These are phyloP conservation scores for Cylindrotheca fusiformis DNA, from an alignment of 108 stramenopile genomes.

Conservation along the genomic window DNA sequence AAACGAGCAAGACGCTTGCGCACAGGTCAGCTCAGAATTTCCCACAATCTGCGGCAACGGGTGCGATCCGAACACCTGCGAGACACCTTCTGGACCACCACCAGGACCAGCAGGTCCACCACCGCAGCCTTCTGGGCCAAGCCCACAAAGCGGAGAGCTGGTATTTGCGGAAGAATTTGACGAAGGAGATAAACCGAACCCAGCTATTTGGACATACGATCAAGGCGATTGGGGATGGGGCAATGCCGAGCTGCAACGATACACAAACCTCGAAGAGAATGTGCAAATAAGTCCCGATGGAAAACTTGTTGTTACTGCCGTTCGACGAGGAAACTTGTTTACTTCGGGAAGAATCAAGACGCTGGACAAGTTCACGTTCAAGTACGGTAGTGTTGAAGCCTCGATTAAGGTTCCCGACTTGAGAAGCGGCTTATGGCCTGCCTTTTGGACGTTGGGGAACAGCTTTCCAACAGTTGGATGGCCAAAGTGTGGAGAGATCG, in stretches of 20 bases:
- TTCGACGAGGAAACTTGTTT: background rate
- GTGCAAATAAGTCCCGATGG: slow-evolving; percentile 3
- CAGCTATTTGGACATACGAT: slow-evolving; percentile 43
- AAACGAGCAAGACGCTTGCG: background rate
- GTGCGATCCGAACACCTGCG: background rate
- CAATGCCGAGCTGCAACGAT: slow-evolving; percentile 20
- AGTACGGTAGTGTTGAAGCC: slow-evolving; percentile 23
- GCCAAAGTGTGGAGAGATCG: slow-evolving; percentile 50
- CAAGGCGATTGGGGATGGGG: slow-evolving; percentile 30
- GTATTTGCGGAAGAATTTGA: slow-evolving; percentile 53
- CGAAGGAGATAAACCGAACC: slow-evolving; percentile 16
- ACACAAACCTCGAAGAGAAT: slow-evolving; percentile 13
- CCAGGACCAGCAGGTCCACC: background rate
- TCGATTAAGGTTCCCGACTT: slow-evolving; percentile 15
- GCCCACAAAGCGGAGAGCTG: slow-evolving; percentile 2
- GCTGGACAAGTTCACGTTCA: slow-evolving; percentile 12
- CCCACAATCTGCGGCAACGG: slow-evolving; percentile 3
- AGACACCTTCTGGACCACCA: background rate
- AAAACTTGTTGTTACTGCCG: background rate
- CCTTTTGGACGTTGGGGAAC: slow-evolving; percentile 52
- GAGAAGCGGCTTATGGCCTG: slow-evolving; percentile 29
- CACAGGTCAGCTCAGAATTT: background rate
- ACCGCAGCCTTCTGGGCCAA: background rate
- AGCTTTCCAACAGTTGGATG: slow-evolving; percentile 30
- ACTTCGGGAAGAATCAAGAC: slow-evolving; percentile 28